These are phyloP conservation scores for Clitocybe nebularis DNA, from an alignment of 1,284 basidiomycete species.

Conservation along the genomic window DNA sequence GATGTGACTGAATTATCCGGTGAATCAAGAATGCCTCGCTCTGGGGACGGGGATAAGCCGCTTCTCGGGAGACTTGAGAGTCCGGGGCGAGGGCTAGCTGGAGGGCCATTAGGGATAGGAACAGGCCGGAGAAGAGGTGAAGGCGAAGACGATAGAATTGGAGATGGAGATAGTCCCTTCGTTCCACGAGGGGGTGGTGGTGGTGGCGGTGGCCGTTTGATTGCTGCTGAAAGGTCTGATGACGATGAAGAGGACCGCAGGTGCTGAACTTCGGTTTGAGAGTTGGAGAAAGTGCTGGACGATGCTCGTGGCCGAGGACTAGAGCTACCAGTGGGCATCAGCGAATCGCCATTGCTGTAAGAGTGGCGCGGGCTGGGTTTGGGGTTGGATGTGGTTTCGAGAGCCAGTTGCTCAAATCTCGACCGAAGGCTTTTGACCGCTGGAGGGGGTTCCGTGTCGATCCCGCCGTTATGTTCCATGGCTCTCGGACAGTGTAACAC, in stretches of 20 bases:
- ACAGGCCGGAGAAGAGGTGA: conserved; percentile 34
- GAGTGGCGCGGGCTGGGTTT: conserved; percentile 13
- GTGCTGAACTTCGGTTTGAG: conserved; percentile 19
- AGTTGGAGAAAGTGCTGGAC: conserved; percentile 28
- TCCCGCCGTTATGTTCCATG: conserved; percentile 20
- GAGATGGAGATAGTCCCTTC: conserved; percentile 29
- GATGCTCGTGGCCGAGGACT: conserved; percentile 38
- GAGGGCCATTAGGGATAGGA: conserved; percentile 25
- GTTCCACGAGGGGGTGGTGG: conserved; percentile 47
- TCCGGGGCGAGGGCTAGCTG: conserved; percentile 14
- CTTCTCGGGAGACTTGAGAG: conserved; percentile 10
- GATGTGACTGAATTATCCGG: conserved; percentile 34
- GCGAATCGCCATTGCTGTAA: conserved; percentile 16
- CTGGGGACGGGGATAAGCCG: conserved; percentile 6
- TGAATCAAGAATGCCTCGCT: conserved; percentile 22
- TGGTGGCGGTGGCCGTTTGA: conserved; percentile 54
- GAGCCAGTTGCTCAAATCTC: conserved; percentile 59
- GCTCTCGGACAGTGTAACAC: too few relatives aligned
- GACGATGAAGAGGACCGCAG: conserved; percentile 46
- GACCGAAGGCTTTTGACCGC: conserved; percentile 66
- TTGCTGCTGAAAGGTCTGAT: conserved; percentile 42
- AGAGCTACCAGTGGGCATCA: conserved; percentile 24
- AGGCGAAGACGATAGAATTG: conserved; percentile 34
- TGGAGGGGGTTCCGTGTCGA: conserved; percentile 49
- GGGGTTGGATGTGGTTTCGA: conserved; percentile 16